Percentiles rank a stretch among this genome's conserved stretches.
phyloP scores from a whole-genome alignment of 352 stramenopile genomes.

The Thraustotheca clavata region DNA sequence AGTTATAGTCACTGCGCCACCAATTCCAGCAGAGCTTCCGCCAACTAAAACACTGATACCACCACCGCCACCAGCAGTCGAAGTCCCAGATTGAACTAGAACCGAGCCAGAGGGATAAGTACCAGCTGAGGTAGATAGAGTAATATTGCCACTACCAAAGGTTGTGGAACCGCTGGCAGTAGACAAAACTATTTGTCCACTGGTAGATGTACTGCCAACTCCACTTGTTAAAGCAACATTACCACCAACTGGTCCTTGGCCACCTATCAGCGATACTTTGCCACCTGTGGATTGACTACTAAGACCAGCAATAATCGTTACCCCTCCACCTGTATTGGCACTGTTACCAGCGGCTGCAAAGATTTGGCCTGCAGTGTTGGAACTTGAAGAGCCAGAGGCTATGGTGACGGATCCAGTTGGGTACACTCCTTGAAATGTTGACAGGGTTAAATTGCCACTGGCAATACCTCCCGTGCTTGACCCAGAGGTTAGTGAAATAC shows the following conservation, averaged over 20 bases:
- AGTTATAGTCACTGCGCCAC: conserved; percentile 1
- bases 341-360: not conserved
- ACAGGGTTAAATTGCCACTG: conserved; percentile 7
- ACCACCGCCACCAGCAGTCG: conserved; percentile 3
- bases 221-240: conserved; percentile 25
- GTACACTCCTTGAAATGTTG: conserved; percentile 2
- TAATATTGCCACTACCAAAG: conserved; percentile 3
- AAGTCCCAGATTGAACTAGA: conserved; percentile 7
- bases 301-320: conserved; percentile 33
- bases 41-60: conserved; percentile 3
- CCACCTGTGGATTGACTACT: conserved; percentile 28
- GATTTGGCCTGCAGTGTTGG: not conserved
- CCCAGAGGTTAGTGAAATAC: not conserved
- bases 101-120: conserved; percentile 3
- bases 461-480: not conserved
- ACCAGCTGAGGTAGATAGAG: conserved; percentile 10
- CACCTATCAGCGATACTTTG: conserved; percentile 12
- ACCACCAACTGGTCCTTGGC: conserved; percentile 23
- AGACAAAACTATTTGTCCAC: conserved; percentile 10
- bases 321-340: not conserved
- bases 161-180: not conserved
- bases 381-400: not conserved
- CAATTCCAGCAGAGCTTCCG: not conserved
- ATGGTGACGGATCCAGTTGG: conserved; percentile 6
- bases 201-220: conserved; percentile 6